Conservation (phyloP, 306 rosid species). For the Trifolium dubium region DNA sequence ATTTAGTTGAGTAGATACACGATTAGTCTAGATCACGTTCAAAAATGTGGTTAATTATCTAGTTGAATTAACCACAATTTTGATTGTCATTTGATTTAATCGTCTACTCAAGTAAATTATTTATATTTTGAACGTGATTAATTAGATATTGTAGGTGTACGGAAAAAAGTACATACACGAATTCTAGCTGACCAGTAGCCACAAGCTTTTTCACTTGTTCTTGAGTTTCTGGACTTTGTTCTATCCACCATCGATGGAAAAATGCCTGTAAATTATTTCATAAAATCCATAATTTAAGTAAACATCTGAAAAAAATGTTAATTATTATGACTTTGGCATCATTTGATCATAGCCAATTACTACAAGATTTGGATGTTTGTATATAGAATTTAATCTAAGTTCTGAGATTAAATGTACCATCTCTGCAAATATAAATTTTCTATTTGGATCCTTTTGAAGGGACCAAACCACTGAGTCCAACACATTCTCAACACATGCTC, state of each 20-base stretch:
- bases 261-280: constrained; percentile 59
- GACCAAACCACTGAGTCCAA: constrained; percentile 80
- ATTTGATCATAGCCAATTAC: background rate
- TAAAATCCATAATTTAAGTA: background rate
- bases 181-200: constrained; percentile 68
- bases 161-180: constrained; percentile 49
- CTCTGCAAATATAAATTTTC: constrained; percentile 85
- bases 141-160: no score
- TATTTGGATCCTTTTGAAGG: constrained; percentile 72
- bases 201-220: constrained; percentile 68
- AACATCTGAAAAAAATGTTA: no score
- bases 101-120: background rate
- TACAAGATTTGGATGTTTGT: background rate
- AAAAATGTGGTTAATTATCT: background rate
- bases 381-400: background rate
- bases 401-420: constrained; percentile 57
- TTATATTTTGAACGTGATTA: background rate
- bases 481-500: constrained; percentile 80
- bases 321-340: background rate
- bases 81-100: no score
- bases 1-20: background rate
- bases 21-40: background rate
- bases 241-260: constrained; percentile 84
- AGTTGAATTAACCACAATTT: no score
- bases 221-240: constrained; percentile 65